These are phyloP conservation scores for Zygosaccharomyces sapae DNA, from an alignment of 1,139 yeast species.

Conservation along the genomic window DNA sequence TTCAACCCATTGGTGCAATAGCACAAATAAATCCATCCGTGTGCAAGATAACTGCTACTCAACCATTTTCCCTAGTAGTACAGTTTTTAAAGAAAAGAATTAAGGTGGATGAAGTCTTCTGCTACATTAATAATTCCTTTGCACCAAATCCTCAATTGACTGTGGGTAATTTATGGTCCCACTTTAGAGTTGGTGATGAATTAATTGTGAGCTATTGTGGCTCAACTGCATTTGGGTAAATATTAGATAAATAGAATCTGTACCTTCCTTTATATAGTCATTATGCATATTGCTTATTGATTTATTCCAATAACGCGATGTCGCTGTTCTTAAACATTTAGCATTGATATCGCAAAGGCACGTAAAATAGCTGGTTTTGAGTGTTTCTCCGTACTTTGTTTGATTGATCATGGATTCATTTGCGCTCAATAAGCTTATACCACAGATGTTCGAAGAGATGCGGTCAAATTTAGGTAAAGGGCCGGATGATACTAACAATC, in stretches of 20 bases:
- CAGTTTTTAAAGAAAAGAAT: slow-evolving; percentile 26
- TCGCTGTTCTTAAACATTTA: too few species aligned
- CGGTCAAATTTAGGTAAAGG: slow-evolving; percentile 23
- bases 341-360: too few species aligned
- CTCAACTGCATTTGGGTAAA: slow-evolving; percentile 35
- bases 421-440: slow-evolving; percentile 28
- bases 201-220: slow-evolving; percentile 36
- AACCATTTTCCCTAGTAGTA: slow-evolving; percentile 29
- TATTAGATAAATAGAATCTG: slow-evolving; percentile 2
- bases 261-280: slow-evolving; percentile 12
- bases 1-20: slow-evolving; percentile 35
- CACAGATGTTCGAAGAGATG: slow-evolving; percentile 34
- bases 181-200: slow-evolving; percentile 32
- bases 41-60: slow-evolving; percentile 29
- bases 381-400: too few species aligned
- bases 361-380: too few species aligned
- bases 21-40: slow-evolving; percentile 28
- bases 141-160: slow-evolving; percentile 35
- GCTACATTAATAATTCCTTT: slow-evolving; percentile 36
- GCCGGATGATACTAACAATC: slow-evolving; percentile 5
- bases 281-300: background rate
- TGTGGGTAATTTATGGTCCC: slow-evolving; percentile 34
- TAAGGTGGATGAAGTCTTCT: slow-evolving; percentile 27
- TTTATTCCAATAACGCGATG: background rate
- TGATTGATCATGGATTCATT: slow-evolving; percentile 16